phyloP scores from a whole-genome alignment of 1,284 basidiomycete genomes.

The Porogramme epimiltina region DNA sequence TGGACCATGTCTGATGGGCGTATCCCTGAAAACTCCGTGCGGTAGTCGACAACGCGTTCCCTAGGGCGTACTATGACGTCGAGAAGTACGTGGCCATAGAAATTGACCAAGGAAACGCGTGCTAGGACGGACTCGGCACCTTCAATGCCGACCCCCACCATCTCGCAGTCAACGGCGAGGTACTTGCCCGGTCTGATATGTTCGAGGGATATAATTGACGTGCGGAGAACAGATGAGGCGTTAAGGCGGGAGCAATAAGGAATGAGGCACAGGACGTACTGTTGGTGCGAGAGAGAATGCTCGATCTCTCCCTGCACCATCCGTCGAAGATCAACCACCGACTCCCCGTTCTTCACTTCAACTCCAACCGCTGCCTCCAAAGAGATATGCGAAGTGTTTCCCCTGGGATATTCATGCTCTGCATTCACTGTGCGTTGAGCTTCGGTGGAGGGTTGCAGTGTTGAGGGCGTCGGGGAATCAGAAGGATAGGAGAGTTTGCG shows the following conservation, averaged over 20 bases:
- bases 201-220: neutral
- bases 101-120: slow-evolving; percentile 92
- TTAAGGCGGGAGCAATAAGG: no score
- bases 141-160: slow-evolving; percentile 91
- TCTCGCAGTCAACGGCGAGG: slow-evolving; percentile 92
- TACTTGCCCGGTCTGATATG: slow-evolving; percentile 78
- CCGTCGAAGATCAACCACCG: slow-evolving; percentile 43
- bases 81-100: slow-evolving; percentile 77
- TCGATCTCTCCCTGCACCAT: slow-evolving; percentile 55
- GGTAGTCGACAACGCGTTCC: slow-evolving; percentile 91
- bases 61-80: slow-evolving; percentile 89
- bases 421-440: neutral
- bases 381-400: neutral
- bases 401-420: slow-evolving; percentile 23
- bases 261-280: slow-evolving; percentile 40
- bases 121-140: slow-evolving; percentile 86
- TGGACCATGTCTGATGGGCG: slow-evolving; percentile 74
- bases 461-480: neutral
- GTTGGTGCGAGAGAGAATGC: slow-evolving; percentile 41
- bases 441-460: neutral
- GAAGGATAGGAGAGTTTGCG: slow-evolving; percentile 32
- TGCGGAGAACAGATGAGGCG: neutral
- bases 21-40: slow-evolving; percentile 92
- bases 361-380: slow-evolving; percentile 1
- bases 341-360: slow-evolving; percentile 47